phyloP scores from a whole-genome alignment of 208 protist genomes.

The Acanthamoeba triangularis region DNA sequence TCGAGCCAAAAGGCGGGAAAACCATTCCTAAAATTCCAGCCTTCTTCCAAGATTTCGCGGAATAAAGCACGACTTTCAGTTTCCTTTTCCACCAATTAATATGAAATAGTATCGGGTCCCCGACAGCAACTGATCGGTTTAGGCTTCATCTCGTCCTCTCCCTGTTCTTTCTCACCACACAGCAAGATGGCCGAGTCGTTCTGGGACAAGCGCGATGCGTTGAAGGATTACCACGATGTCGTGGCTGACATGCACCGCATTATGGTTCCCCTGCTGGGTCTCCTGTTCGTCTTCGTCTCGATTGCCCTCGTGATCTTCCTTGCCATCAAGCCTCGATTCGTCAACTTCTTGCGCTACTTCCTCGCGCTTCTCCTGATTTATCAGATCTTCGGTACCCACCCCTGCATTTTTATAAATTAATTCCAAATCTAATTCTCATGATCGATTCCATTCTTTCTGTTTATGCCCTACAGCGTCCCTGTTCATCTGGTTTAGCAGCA shows the following conservation, averaged over 20 bases:
- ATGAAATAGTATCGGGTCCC: too few species aligned
- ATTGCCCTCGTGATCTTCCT: conserved; percentile 1
- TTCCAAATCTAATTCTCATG: neutral
- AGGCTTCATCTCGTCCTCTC: too few species aligned
- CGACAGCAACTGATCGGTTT: too few species aligned
- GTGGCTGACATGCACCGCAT: conserved; percentile 48
- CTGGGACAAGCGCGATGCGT: neutral
- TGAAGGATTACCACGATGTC: conserved; percentile 28
- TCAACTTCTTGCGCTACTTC: conserved; percentile 1
- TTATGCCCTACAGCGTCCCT: neutral
- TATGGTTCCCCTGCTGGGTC: conserved; percentile 40
- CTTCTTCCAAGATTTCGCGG: neutral
- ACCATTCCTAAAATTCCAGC: neutral
- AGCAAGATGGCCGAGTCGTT: neutral
- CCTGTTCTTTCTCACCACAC: neutral
- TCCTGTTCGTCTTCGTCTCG: neutral
- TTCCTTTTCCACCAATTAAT: too few species aligned
- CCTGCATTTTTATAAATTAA: neutral
- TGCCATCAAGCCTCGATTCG: conserved; percentile 50
- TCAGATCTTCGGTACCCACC: neutral
- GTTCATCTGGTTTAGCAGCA: conserved; percentile 50
- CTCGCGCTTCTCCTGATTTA: conserved; percentile 2
- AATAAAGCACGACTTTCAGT: neutral
- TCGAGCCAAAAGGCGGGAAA: neutral
- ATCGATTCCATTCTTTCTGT: too few species aligned